Evolutionary conservation across 148 eudicot species (phyloP).

Genomic region (Mesembryanthemum crystallinum): DNA sequence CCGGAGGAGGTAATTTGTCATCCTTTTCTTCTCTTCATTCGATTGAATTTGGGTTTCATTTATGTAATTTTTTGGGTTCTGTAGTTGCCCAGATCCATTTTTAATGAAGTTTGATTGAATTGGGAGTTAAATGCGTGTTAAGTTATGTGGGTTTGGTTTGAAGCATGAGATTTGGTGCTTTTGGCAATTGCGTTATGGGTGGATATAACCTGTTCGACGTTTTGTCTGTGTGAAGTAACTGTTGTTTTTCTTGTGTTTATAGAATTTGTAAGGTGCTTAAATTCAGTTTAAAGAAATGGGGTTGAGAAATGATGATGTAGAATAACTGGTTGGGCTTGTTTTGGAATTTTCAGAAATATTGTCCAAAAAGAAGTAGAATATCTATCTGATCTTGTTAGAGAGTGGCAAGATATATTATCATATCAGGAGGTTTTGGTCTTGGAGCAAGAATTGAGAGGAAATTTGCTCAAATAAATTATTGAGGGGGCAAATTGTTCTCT

Average conservation of each 20-base stretch:
- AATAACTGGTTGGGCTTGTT: neutral
- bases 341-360: neutral
- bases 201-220: neutral
- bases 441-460: too few species aligned
- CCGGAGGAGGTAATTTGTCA: constrained; percentile 39
- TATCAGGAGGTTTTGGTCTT: too few species aligned
- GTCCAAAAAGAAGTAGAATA: too few species aligned
- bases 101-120: neutral
- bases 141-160: neutral
- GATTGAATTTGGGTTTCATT: neutral
- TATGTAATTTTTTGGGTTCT: neutral
- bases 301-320: neutral
- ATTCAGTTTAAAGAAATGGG: neutral
- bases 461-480: too few species aligned
- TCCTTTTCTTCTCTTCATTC: neutral
- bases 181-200: neutral
- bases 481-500: too few species aligned
- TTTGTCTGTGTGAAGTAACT: too few species aligned
- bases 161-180: neutral
- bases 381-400: too few species aligned
- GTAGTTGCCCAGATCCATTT: neutral
- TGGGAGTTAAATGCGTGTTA: neutral
- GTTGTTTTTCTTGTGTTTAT: neutral
- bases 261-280: neutral
- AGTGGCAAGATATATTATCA: too few species aligned